Base-by-base conservation (phyloP, 1,139 yeast species). In the Yamadazyma siamensis region DNA sequence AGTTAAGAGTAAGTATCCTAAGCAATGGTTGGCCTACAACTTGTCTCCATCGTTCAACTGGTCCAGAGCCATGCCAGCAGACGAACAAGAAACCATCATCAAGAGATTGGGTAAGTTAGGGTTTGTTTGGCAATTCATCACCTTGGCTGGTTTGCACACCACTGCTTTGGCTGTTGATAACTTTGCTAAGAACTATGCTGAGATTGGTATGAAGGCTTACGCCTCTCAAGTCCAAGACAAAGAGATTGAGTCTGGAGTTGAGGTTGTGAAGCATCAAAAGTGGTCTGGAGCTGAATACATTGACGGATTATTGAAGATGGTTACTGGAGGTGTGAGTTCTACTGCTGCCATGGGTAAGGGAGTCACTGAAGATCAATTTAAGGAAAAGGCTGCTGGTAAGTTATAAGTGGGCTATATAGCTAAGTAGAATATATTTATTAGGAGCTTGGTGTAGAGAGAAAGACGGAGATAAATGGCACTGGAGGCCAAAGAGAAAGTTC, bases 281-380 rank as follows among this genome's bases (percentile, higher is more conserved):
- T 89, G 98, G 98, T 87, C 96, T 29, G 98, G 98, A 57, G 98
- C 98, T 24, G 95, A 86, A 62, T 91, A 88, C 70, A 83, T 91
- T 56, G 98, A 89, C 61, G 83, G 87, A 40, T 72, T 89, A 52
- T 79, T 89, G 61, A 87, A 81, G 62, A 73, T 88, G 69, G 94
- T 88, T 28, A 81, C 94, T 38, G 97, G 97, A 52, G 98, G 98
- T 66, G 85, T 89, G 38, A 73, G 91, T 33, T 83, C 95, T 15
- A 91, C 97, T 33, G 95, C 96, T 46, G 97, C 97, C 36, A 89
- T 89, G 97, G 97, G 97, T 56, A 83, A 82, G 42, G 97, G 97
- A 71, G 97, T 89, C 49, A 89, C 98, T 38, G 98, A 89, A 68
- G 95, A 85, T 49, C 97, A 89, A 65, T 89, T 89, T 72, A 81